These are phyloP conservation scores for Ceratobasidium sp. DNA, from an alignment of 1,284 basidiomycete species.

Conservation along the genomic window DNA sequence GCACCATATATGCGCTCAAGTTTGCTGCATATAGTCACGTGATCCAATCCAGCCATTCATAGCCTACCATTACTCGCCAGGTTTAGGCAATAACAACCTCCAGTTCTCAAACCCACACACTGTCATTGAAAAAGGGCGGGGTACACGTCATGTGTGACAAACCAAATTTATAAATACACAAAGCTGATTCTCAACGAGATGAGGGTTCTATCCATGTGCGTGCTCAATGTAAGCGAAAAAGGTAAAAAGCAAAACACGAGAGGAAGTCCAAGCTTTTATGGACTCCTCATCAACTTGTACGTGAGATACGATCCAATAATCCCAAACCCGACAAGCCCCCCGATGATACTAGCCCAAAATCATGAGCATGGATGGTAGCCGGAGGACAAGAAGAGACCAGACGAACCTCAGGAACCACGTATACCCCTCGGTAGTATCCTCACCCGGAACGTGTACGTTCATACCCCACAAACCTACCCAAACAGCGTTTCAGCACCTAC, in stretches of 20 bases:
- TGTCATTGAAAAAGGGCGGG: too few relatives aligned
- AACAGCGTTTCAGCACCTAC: too few relatives aligned
- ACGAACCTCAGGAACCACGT: constrained; percentile 44
- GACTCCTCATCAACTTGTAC: constrained; percentile 69
- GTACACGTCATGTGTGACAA: too few relatives aligned
- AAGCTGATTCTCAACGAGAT: background rate
- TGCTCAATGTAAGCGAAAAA: background rate
- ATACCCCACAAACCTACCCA: constrained; percentile 80
- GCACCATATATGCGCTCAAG: too few relatives aligned
- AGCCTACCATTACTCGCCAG: too few relatives aligned
- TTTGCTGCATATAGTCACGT: too few relatives aligned
- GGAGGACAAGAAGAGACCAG: too few relatives aligned
- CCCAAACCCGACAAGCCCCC: constrained; percentile 77
- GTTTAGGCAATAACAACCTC: too few relatives aligned
- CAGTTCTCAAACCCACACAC: too few relatives aligned
- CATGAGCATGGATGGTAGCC: too few relatives aligned
- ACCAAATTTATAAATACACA: too few relatives aligned
- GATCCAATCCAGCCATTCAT: too few relatives aligned
- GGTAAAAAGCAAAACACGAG: background rate
- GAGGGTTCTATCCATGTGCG: background rate
- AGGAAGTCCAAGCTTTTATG: background rate
- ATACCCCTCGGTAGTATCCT: constrained; percentile 61
- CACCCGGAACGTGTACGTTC: constrained; percentile 92
- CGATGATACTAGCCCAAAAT: constrained; percentile 69
- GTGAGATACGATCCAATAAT: constrained; percentile 83